Conservation (phyloP, 2,329 filamentous ascomycete genomes). For the Botrytis tulipae region DNA sequence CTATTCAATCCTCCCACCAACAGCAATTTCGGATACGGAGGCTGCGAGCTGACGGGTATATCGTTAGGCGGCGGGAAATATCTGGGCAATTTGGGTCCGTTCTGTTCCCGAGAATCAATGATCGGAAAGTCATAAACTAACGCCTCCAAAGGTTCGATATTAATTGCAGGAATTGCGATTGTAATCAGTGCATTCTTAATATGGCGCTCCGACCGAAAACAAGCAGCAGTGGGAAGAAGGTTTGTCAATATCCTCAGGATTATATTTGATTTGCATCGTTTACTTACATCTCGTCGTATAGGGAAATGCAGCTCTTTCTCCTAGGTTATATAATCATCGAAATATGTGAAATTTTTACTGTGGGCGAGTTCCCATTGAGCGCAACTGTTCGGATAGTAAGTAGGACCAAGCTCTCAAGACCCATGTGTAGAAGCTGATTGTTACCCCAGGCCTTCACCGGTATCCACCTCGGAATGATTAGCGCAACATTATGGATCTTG, state of each 20-base stretch:
- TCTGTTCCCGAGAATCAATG: conserved; percentile 39
- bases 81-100: conserved; percentile 78
- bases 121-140: conserved; percentile 34
- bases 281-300: conserved; percentile 41
- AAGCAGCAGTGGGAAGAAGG: conserved; percentile 91
- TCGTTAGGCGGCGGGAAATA: conserved; percentile 61
- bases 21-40: conserved; percentile 44
- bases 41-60: conserved; percentile 77
- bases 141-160: conserved; percentile 68
- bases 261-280: background rate
- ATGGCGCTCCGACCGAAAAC: conserved; percentile 81
- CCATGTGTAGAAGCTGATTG: conserved; percentile 19
- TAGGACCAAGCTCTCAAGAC: conserved; percentile 27
- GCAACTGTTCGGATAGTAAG: conserved; percentile 69
- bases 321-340: conserved; percentile 80
- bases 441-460: conserved; percentile 72
- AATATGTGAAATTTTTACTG: conserved; percentile 95
- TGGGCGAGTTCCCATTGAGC: conserved; percentile 81
- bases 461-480: conserved; percentile 85
- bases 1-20: conserved; percentile 54
- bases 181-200: conserved; percentile 64
- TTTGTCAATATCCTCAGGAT: conserved; percentile 41
- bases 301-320: conserved; percentile 96
- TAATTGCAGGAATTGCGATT: conserved; percentile 78
- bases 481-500: conserved; percentile 85